phyloP scores from a whole-genome alignment of 768 basidiomycete species.

The Tubosaeta brunneosetosa region DNA sequence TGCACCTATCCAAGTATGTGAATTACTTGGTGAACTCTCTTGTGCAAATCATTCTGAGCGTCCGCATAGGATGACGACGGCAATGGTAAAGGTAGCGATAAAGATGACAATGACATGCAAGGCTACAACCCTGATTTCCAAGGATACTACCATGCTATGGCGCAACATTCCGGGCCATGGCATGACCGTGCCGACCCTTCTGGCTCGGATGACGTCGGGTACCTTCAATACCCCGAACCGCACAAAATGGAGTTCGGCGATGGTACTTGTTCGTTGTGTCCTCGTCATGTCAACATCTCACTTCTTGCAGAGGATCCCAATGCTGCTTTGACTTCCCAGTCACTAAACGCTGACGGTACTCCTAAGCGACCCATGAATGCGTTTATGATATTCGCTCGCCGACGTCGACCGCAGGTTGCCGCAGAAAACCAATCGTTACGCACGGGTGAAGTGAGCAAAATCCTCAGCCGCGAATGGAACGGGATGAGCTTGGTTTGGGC shows the following conservation, averaged over 20 bases:
- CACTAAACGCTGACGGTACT: slow-evolving; percentile 81
- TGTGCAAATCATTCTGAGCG: not conserved
- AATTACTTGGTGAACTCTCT: not conserved
- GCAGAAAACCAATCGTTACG: slow-evolving; percentile 88
- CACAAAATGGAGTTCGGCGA: slow-evolving; percentile 43
- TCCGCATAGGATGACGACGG: not conserved
- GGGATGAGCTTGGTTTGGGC: slow-evolving; percentile 64
- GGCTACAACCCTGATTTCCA: slow-evolving; percentile 19
- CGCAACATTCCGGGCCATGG: slow-evolving; percentile 27
- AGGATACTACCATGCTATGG: slow-evolving; percentile 21
- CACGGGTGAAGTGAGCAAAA: slow-evolving; percentile 86
- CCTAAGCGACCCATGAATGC: slow-evolving; percentile 92
- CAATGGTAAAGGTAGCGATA: not conserved
- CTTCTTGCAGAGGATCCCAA: slow-evolving; percentile 35
- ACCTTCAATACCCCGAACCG: slow-evolving; percentile 26
- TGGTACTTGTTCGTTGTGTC: slow-evolving; percentile 31
- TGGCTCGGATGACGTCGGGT: slow-evolving; percentile 47
- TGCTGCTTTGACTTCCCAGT: slow-evolving; percentile 63
- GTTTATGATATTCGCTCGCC: slow-evolving; percentile 89
- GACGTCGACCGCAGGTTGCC: slow-evolving; percentile 76
- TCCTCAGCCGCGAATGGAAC: slow-evolving; percentile 84
- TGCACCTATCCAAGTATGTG: not conserved
- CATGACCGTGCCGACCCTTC: slow-evolving; percentile 50
- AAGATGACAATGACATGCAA: slow-evolving; percentile 20
- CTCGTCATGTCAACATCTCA: slow-evolving; percentile 11